phyloP scores from a whole-genome alignment of 2,329 filamentous ascomycete species.

The Epichloe brachyelytri region DNA sequence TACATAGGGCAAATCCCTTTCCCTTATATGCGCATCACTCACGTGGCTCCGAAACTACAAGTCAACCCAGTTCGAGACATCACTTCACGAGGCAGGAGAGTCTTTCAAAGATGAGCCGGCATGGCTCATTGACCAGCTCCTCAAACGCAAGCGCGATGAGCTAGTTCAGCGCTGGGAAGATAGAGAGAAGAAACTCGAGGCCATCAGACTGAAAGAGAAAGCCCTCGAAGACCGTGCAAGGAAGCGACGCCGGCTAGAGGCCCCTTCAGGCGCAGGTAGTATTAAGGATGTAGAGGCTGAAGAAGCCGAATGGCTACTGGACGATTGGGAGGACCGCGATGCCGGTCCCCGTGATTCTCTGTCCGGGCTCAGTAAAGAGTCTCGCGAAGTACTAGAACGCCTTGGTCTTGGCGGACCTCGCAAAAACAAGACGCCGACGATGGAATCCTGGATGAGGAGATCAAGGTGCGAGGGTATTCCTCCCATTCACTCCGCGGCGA shows the following conservation, averaged over 20 bases:
- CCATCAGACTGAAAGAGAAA: constrained; percentile 50
- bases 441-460: constrained; percentile 44
- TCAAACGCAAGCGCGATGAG: constrained; percentile 53
- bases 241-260: constrained; percentile 34
- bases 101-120: constrained; percentile 56
- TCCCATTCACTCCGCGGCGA: constrained; percentile 2
- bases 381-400: constrained; percentile 58
- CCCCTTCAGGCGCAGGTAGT: constrained; percentile 10
- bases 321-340: constrained; percentile 48
- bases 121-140: constrained; percentile 73
- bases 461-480: constrained; percentile 41
- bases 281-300: constrained; percentile 26
- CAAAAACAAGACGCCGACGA: constrained; percentile 26
- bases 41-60: constrained; percentile 88
- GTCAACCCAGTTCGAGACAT: constrained; percentile 41
- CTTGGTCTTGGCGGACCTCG: constrained; percentile 34
- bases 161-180: constrained; percentile 56
- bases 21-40: constrained; percentile 75
- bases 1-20: constrained; percentile 70
- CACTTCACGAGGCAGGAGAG: constrained; percentile 29
- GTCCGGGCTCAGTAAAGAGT: constrained; percentile 60
- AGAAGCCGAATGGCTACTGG: constrained; percentile 61
- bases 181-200: constrained; percentile 57
- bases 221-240: constrained; percentile 37
- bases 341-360: constrained; percentile 23